phyloP scores from a whole-genome alignment of 2,329 filamentous ascomycete species.

The Chaetomium sp. region DNA sequence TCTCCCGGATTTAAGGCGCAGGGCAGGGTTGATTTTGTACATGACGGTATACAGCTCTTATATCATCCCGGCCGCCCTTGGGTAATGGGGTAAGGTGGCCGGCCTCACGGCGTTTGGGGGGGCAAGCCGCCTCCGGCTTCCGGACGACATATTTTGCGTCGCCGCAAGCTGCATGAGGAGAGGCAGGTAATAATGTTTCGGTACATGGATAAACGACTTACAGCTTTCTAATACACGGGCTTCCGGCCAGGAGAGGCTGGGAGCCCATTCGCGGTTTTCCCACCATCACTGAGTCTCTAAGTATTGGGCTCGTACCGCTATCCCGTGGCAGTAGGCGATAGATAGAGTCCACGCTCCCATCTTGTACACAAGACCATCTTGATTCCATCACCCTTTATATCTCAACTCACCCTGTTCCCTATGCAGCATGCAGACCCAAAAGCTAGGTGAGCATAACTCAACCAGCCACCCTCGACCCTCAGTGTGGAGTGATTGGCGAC shows the following conservation, averaged over 20 bases:
- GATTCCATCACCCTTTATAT: too few relatives aligned
- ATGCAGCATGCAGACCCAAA: too few relatives aligned
- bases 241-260: slow-evolving; percentile 1
- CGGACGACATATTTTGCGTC: slow-evolving; percentile 15
- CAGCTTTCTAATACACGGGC: slow-evolving; percentile 14
- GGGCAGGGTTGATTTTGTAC: slow-evolving; percentile 18
- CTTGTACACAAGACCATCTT: too few relatives aligned
- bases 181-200: slow-evolving; percentile 10
- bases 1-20: slow-evolving; percentile 1
- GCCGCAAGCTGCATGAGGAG: slow-evolving; percentile 17
- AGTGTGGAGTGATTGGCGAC: too few relatives aligned
- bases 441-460: too few relatives aligned
- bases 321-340: too few relatives aligned
- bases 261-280: slow-evolving; percentile 5
- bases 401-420: too few relatives aligned
- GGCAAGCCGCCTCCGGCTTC: slow-evolving; percentile 21
- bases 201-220: slow-evolving; percentile 17
- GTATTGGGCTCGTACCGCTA: too few relatives aligned
- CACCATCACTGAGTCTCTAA: too few relatives aligned
- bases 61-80: slow-evolving; percentile 19
- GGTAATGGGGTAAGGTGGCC: slow-evolving; percentile 18
- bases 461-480: too few relatives aligned
- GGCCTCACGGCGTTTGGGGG: slow-evolving; percentile 20
- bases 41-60: slow-evolving; percentile 17
- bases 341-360: too few relatives aligned